phyloP scores from a whole-genome alignment of 139 green algal genomes.

The Ettlia oleoabundans region DNA sequence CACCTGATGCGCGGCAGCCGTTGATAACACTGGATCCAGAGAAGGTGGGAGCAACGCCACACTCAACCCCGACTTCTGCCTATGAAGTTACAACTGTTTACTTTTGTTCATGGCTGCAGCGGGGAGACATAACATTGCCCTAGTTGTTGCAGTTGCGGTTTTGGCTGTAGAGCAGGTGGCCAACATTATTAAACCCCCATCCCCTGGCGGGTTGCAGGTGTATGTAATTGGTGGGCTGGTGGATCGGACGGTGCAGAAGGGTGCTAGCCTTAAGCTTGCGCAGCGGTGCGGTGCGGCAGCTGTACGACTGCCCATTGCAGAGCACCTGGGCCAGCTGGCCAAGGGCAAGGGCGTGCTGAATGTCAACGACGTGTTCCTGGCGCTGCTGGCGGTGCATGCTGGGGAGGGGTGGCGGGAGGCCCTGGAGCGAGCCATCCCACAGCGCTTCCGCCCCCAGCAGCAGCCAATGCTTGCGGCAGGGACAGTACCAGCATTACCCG shows the following conservation, averaged over 20 bases:
- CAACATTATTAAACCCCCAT: background rate
- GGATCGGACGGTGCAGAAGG: slow-evolving; percentile 25
- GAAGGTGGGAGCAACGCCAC: background rate
- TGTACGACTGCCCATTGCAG: slow-evolving; percentile 19
- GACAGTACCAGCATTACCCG: background rate
- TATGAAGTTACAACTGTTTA: too few relatives aligned
- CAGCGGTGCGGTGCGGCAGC: background rate
- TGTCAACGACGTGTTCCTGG: slow-evolving; percentile 37
- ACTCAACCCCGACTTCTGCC: too few relatives aligned
- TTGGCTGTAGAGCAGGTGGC: background rate
- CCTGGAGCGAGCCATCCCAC: background rate
- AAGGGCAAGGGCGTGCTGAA: slow-evolving; percentile 36
- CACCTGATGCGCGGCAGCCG: slow-evolving; percentile 15
- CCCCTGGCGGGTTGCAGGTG: background rate
- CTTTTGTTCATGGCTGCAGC: too few relatives aligned
- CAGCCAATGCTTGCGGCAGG: background rate
- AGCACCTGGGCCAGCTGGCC: slow-evolving; percentile 8
- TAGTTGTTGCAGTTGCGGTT: too few relatives aligned
- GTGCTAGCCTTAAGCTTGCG: slow-evolving; percentile 3
- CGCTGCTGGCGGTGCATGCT: slow-evolving; percentile 35
- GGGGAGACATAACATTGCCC: too few relatives aligned
- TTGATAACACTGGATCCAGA: background rate
- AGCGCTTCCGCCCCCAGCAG: slow-evolving; percentile 1
- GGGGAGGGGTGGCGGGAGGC: slow-evolving; percentile 11
- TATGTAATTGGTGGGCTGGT: slow-evolving; percentile 36